These are phyloP conservation scores for Ensete glaucum DNA, from an alignment of 176 grass and related monocot genomes.

Conservation along the genomic window DNA sequence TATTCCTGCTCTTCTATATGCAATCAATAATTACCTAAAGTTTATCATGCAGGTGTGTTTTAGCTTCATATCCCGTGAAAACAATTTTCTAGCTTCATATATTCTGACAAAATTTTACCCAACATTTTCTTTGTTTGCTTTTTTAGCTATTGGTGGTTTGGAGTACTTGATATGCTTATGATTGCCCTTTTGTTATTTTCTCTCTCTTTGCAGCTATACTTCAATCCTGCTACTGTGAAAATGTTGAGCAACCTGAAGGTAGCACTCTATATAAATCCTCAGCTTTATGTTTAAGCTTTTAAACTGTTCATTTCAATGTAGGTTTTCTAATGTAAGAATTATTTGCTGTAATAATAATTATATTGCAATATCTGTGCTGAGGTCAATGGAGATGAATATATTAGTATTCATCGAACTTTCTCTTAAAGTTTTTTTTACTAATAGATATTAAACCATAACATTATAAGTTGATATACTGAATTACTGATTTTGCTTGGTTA, in stretches of 20 bases:
- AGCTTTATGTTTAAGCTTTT: background rate
- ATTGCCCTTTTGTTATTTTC: background rate
- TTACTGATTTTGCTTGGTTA: background rate
- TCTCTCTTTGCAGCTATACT: conserved; percentile 13
- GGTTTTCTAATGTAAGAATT: background rate
- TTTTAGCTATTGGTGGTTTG: too few species aligned
- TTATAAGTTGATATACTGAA: background rate
- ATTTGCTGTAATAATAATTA: background rate
- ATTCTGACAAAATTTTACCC: background rate
- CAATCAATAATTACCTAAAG: conserved; percentile 19
- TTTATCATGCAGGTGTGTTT: conserved; percentile 12
- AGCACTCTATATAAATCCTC: background rate
- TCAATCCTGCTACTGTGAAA: conserved; percentile 16
- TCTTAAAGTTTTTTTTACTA: too few species aligned
- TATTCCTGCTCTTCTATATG: conserved; percentile 21
- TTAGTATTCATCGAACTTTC: too few species aligned
- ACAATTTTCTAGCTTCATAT: background rate
- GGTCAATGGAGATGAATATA: too few species aligned
- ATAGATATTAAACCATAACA: too few species aligned
- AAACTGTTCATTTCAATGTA: background rate
- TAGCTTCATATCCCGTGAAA: too few species aligned
- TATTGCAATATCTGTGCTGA: too few species aligned
- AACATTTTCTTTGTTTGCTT: background rate
- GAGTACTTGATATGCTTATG: background rate
- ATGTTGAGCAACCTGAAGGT: conserved; percentile 21